Evolutionary conservation across 805 yeast species (phyloP).

Genomic region (Isabelozyma gotoi): DNA sequence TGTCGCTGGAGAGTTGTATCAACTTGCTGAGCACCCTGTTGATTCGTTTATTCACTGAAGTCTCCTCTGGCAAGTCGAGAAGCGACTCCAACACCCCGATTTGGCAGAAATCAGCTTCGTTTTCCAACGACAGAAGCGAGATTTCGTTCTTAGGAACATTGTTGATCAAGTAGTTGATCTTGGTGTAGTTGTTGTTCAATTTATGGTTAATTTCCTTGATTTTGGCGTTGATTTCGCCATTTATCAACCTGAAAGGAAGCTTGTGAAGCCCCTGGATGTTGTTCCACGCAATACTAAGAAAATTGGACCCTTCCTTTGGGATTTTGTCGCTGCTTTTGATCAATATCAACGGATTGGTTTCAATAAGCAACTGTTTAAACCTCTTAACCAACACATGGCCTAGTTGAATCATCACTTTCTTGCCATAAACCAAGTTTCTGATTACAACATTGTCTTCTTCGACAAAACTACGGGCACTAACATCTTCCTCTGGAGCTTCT

Average conservation of each 20-base stretch:
- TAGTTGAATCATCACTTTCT: not conserved
- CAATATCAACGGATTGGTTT: constrained; percentile 1
- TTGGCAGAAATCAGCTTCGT: not conserved
- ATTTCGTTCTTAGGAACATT: constrained; percentile 2
- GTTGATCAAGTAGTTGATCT: constrained; percentile 2
- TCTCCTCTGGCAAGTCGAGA: not conserved
- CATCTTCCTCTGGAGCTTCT: not conserved
- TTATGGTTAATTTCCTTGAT: not conserved
- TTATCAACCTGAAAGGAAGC: constrained; percentile 4
- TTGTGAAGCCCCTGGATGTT: not conserved
- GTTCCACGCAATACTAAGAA: not conserved
- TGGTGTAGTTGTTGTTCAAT: constrained; percentile 3
- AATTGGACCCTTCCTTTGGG: not conserved
- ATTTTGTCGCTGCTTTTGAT: not conserved
- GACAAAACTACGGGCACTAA: not conserved
- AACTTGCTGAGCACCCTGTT: not conserved
- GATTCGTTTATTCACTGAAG: constrained; percentile 4
- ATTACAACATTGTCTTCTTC: constrained; percentile 1
- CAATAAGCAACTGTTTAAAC: not conserved
- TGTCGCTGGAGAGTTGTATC: not conserved
- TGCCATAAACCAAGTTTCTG: not conserved
- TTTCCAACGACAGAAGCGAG: not conserved
- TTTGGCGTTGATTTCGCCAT: constrained; percentile 2
- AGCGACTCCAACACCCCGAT: not conserved
- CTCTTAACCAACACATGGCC: not conserved